A percentile compares a stretch with the other conserved stretches of the same genome.
Conservation (phyloP, 441 rosid species). For the Populus hybrid region DNA sequence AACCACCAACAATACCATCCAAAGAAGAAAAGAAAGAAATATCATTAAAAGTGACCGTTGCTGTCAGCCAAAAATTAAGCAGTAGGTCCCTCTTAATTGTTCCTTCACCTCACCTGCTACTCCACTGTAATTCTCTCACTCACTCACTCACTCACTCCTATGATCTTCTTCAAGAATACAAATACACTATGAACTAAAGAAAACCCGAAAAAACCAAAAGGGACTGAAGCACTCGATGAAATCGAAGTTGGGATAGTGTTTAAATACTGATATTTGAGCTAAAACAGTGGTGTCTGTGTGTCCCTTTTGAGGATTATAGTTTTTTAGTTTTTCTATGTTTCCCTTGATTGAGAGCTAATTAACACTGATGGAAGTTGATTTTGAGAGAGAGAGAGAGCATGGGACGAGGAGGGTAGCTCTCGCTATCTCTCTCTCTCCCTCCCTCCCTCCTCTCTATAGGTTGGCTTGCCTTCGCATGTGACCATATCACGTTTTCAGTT, state of each 20-base stretch:
- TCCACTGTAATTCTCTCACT: constrained; percentile 5
- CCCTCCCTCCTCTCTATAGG: not conserved
- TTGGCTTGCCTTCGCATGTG: not conserved
- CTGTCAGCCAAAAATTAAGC: constrained; percentile 71
- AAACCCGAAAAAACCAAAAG: constrained; percentile 20
- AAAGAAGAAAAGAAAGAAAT: constrained; percentile 20
- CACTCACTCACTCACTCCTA: not conserved
- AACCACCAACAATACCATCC: constrained; percentile 45
- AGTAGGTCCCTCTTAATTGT: constrained; percentile 66
- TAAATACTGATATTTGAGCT: not conserved
- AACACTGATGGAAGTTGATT: not conserved
- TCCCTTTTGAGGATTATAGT: no score
- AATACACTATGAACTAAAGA: not conserved
- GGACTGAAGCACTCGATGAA: constrained; percentile 28
- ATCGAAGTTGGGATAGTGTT: constrained; percentile 24
- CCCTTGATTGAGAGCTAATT: not conserved
- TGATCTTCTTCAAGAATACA: constrained; percentile 19
- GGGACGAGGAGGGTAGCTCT: no score
- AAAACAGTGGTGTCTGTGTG: not conserved
- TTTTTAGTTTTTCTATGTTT: not conserved
- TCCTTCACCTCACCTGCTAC: constrained; percentile 49
- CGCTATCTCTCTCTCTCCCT: not conserved
- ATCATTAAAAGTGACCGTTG: constrained; percentile 78
- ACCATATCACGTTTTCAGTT: not conserved
- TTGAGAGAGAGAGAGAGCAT: not conserved